Conservation (phyloP, 2,329 filamentous ascomycete species). For the Arachnopeziza araneosa region DNA sequence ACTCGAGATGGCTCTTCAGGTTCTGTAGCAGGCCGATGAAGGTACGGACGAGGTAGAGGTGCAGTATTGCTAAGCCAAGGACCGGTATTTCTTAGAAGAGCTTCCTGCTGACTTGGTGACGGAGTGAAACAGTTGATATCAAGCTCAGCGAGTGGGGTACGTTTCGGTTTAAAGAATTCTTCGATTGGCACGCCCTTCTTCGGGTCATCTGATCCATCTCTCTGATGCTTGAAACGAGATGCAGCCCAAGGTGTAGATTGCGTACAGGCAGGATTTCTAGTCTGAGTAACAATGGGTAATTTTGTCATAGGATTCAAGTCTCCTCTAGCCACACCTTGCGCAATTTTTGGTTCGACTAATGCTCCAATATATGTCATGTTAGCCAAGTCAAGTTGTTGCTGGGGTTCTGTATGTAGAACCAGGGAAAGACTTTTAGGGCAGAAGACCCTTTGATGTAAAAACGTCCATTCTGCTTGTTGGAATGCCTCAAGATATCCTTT, state of each 20-base stretch:
- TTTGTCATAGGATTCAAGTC: slow-evolving; percentile 91
- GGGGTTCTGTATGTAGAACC: slow-evolving; percentile 68
- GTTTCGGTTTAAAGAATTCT: slow-evolving; percentile 56
- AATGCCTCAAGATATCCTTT: slow-evolving; percentile 77
- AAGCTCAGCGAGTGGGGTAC: slow-evolving; percentile 59
- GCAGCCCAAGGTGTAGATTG: too few relatives aligned
- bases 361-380: slow-evolving; percentile 79
- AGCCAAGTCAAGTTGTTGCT: slow-evolving; percentile 55
- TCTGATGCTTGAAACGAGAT: slow-evolving; percentile 14
- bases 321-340: slow-evolving; percentile 69
- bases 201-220: slow-evolving; percentile 35
- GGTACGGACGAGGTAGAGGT: slow-evolving; percentile 29
- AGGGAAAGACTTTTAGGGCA: slow-evolving; percentile 68
- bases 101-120: slow-evolving; percentile 3
- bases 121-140: slow-evolving; percentile 63
- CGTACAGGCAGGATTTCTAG: slow-evolving; percentile 12
- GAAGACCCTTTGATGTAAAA: slow-evolving; percentile 91
- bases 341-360: slow-evolving; percentile 62
- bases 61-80: slow-evolving; percentile 50
- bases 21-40: slow-evolving; percentile 11
- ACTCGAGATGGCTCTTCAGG: slow-evolving; percentile 15
- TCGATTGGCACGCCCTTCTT: slow-evolving; percentile 59
- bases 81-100: slow-evolving; percentile 46
- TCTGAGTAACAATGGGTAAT: slow-evolving; percentile 36
- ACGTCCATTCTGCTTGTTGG: slow-evolving; percentile 82